Base-by-base conservation (phyloP, 2,329 filamentous ascomycete genomes). In the Leptographium lundbergii region DNA sequence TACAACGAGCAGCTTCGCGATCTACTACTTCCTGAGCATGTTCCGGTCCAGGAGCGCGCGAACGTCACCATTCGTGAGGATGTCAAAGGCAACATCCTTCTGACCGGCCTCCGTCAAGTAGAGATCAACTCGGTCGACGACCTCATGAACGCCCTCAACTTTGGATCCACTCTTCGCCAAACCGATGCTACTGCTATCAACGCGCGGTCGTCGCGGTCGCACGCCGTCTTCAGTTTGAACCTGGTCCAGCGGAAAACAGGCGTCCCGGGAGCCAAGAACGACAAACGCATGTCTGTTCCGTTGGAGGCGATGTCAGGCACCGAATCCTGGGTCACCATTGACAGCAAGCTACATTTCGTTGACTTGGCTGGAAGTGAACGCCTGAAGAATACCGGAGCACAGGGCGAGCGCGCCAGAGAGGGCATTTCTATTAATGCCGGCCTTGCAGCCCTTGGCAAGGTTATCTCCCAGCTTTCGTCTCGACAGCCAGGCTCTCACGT, bases 391-490 rank as follows among this genome's bases (percentile, higher is more conserved):
- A 99, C 94, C 0, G 90, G 91, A 39, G 94, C 94, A 0, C 91
- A 95, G 63, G 94, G 94, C 51, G 94, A 97, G 66, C 83, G 94
- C 60, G 94, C 94, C 47, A 92, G 86, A 70, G 94, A 99, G 72
- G 94, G 94, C 66, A 99, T 99, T 61, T 96, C 92, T 14, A 99
- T 99, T 77, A 99, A 99, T 68, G 94, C 89, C 47, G 94, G 94
- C 61, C 81, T 99, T 61, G 94, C 94, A 56, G 92, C 91, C 61
- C 78, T 99, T 29, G 94, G 94, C 69, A 99, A 99, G 72, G 94
- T 99, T 71, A 99, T 99, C 68, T 96, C 94, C 39, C 94, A 99
- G 73, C 80, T 99, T 50, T 99, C 94, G 1, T 95, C 91, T 22
- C 88, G 91, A 61, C 86, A 91, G 64, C 76, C 88, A 52, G 91